Conservation (phyloP, 129 eudicot species). For the Flaveria trinervia region DNA sequence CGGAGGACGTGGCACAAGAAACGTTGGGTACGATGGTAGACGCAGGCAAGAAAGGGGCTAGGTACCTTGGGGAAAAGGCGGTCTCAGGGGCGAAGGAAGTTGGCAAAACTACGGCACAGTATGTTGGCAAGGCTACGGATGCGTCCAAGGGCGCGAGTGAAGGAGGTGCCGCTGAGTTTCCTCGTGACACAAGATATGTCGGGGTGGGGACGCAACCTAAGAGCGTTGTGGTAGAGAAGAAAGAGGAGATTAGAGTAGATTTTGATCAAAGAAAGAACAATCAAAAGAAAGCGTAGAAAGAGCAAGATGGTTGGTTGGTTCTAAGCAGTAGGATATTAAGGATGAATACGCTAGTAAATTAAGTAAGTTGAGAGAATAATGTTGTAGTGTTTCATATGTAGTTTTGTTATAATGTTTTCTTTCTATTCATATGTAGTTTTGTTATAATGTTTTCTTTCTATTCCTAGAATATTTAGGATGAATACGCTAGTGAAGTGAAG, state of each 20-base stretch:
- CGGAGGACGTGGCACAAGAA: constrained; percentile 22
- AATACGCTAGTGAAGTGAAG: neutral
- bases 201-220: neutral
- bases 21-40: neutral
- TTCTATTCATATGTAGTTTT: neutral
- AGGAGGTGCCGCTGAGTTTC: neutral
- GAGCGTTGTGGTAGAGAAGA: neutral
- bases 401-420: neutral
- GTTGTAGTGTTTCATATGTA: neutral
- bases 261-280: neutral
- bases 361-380: neutral
- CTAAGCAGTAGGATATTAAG: neutral
- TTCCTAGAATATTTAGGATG: neutral
- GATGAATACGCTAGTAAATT: neutral
- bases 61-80: constrained; percentile 33
- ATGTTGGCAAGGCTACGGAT: constrained; percentile 36
- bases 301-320: neutral
- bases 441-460: no score
- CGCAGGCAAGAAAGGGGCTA: neutral
- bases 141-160: neutral
- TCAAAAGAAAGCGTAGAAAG: neutral
- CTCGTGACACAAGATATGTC: neutral
- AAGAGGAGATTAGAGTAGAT: neutral
- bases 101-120: constrained; percentile 39
- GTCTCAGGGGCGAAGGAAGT: constrained; percentile 44